Percentiles rank a stretch among this genome's conserved stretches.
Evolutionary conservation across 495 filamentous ascomycete species (phyloP).

Genomic region (Trypethelium eluteriae): DNA sequence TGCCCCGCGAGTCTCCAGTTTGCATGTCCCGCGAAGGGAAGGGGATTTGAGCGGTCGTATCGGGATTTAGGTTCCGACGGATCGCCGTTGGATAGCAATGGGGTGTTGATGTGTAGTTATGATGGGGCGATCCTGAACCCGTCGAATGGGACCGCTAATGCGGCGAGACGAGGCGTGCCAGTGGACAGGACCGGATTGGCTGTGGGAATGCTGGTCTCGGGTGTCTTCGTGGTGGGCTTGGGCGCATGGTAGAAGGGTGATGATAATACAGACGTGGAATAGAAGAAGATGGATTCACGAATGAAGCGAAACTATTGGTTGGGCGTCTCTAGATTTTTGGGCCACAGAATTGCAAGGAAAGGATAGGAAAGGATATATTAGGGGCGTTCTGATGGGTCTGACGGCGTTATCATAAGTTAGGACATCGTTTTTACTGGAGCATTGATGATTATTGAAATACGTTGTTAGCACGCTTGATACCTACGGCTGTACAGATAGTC

Average conservation of each 20-base stretch:
- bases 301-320: too few relatives aligned
- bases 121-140: neutral
- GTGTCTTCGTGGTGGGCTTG: neutral
- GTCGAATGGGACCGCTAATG: neutral
- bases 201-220: neutral
- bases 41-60: conserved; percentile 60
- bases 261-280: neutral
- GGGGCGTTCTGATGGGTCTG: neutral
- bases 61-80: conserved; percentile 30
- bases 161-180: neutral
- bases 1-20: conserved; percentile 79
- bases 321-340: too few relatives aligned
- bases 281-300: too few relatives aligned
- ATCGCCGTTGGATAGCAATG: neutral
- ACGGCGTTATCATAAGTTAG: too few relatives aligned
- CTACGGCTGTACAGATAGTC: too few relatives aligned
- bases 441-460: too few relatives aligned
- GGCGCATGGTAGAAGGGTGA: neutral
- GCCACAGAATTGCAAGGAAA: neutral
- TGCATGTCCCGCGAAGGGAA: conserved; percentile 55
- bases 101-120: conserved; percentile 1
- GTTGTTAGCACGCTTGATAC: too few relatives aligned
- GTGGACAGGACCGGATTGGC: neutral
- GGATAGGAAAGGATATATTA: neutral
- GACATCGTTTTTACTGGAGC: too few relatives aligned